phyloP scores from a whole-genome alignment of 2,329 filamentous ascomycete species.

The Bipolaris sorokiniana region DNA sequence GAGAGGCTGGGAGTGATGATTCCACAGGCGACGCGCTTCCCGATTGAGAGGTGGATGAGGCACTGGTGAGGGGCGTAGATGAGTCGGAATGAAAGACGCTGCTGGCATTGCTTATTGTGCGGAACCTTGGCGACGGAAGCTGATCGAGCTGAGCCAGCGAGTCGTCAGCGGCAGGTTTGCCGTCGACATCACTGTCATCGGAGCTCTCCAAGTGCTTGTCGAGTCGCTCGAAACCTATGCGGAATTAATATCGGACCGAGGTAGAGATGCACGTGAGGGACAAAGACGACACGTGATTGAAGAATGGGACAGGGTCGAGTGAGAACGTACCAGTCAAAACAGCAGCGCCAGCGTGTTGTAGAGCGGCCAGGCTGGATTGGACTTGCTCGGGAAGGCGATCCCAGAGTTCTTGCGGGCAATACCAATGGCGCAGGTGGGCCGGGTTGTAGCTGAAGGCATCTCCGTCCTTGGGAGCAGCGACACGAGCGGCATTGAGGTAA shows the following conservation, averaged over 20 bases:
- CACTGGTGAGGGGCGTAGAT: slow-evolving; percentile 32
- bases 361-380: slow-evolving; percentile 40
- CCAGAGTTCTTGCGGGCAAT: slow-evolving; percentile 47
- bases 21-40: slow-evolving; percentile 32
- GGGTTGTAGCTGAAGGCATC: slow-evolving; percentile 49
- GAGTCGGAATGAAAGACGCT: slow-evolving; percentile 36
- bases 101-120: slow-evolving; percentile 40
- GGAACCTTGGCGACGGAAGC: slow-evolving; percentile 33
- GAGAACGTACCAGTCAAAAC: slow-evolving; percentile 51
- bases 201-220: slow-evolving; percentile 31
- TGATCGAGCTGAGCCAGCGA: slow-evolving; percentile 32
- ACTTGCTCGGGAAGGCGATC: slow-evolving; percentile 46
- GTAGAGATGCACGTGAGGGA: slow-evolving; percentile 8
- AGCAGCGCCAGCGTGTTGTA: slow-evolving; percentile 55
- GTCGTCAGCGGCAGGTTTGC: slow-evolving; percentile 32
- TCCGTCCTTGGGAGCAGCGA: slow-evolving; percentile 42
- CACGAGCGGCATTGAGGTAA: slow-evolving; percentile 37
- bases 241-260: slow-evolving; percentile 21
- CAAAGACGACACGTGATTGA: slow-evolving; percentile 6
- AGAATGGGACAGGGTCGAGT: slow-evolving; percentile 6
- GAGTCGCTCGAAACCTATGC: slow-evolving; percentile 41
- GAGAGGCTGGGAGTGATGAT: slow-evolving; percentile 28
- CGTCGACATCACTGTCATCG: slow-evolving; percentile 19
- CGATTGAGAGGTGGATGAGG: slow-evolving; percentile 35
- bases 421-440: slow-evolving; percentile 48